Evolutionary conservation across 306 rosid species (phyloP).

Genomic region (Glycine soja): DNA sequence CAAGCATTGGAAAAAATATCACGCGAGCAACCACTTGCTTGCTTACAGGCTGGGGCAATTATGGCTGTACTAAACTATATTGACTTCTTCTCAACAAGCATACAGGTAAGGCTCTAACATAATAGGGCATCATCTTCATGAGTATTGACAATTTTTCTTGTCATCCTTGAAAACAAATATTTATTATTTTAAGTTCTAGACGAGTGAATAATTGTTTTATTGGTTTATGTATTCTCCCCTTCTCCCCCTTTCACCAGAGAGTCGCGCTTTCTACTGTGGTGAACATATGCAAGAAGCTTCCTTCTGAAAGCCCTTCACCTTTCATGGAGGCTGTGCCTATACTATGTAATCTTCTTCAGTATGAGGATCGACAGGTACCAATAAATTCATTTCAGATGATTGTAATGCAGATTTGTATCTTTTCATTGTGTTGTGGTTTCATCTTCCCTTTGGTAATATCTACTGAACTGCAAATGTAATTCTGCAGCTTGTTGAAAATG

Average conservation of each 20-base stretch:
- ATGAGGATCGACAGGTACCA: constrained; percentile 91
- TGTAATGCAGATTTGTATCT: constrained; percentile 1
- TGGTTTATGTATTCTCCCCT: constrained; percentile 2
- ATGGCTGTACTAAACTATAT: constrained; percentile 89
- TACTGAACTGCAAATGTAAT: constrained; percentile 45
- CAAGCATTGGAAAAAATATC: constrained; percentile 99
- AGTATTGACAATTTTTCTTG: constrained; percentile 2
- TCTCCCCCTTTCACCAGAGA: constrained; percentile 59
- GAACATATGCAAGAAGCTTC: constrained; percentile 92
- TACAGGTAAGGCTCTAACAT: constrained; percentile 69
- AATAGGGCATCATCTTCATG: constrained; percentile 25
- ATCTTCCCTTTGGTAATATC: constrained; percentile 29
- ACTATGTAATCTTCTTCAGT: constrained; percentile 91
- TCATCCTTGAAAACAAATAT: not conserved
- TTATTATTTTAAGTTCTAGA: constrained; percentile 6
- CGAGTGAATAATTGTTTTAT: not conserved
- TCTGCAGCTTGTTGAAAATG: constrained; percentile 89
- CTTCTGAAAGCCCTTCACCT: constrained; percentile 80
- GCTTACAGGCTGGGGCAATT: constrained; percentile 91
- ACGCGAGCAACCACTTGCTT: constrained; percentile 92
- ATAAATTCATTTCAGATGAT: constrained; percentile 24
- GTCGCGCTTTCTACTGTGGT: constrained; percentile 96
- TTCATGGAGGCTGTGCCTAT: constrained; percentile 95
- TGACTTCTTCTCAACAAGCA: constrained; percentile 90
- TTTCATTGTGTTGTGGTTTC: constrained; percentile 6